Evolutionary conservation across 1,284 basidiomycete species (phyloP).

Genomic region (Vanrija sp.): DNA sequence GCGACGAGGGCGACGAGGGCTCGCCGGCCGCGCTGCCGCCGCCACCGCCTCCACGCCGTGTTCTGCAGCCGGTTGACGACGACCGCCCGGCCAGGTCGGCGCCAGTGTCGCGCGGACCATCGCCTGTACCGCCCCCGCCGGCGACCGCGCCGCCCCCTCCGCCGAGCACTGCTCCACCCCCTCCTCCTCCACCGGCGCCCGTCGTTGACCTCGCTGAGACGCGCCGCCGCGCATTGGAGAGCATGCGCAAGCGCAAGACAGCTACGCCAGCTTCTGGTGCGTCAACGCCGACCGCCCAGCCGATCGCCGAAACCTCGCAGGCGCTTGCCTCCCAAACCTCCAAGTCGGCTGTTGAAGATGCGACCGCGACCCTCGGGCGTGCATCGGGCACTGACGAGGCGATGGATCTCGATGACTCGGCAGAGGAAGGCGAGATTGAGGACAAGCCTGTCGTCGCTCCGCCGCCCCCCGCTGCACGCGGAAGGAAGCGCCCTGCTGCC

Average conservation of each 20-base stretch:
- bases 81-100: background rate
- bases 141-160: background rate
- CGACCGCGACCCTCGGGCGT: no score
- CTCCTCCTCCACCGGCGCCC: background rate
- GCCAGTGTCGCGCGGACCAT: background rate
- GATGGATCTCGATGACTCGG: constrained; percentile 26
- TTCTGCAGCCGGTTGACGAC: background rate
- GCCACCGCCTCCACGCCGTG: background rate
- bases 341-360: no score
- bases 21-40: background rate
- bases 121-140: background rate
- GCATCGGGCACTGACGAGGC: constrained; percentile 9
- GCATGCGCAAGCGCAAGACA: constrained; percentile 22
- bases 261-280: background rate
- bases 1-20: constrained; percentile 4
- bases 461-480: constrained; percentile 14
- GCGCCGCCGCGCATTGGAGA: constrained; percentile 31
- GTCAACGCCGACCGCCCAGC: background rate
- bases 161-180: background rate
- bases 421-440: constrained; percentile 41
- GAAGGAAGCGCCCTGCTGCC: constrained; percentile 34
- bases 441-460: constrained; percentile 4
- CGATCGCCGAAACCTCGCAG: background rate
- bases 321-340: background rate
- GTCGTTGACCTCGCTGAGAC: constrained; percentile 28